These are phyloP conservation scores for Ogataea chonburiensis DNA, from an alignment of 805 yeast species.

Conservation along the genomic window DNA sequence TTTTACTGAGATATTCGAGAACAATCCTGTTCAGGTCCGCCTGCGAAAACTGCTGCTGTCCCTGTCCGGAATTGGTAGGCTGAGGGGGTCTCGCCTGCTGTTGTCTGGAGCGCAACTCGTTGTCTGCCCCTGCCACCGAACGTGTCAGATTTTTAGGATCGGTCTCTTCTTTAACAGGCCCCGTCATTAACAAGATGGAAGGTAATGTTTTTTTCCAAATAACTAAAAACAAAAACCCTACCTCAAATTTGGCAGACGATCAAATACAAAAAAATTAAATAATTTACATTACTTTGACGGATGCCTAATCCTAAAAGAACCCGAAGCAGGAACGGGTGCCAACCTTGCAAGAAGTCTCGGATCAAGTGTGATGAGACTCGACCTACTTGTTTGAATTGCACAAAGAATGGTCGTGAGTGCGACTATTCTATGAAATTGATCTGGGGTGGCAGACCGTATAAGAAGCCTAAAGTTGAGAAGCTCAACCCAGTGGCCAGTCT, in stretches of 20 bases:
- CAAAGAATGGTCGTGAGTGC: constrained; percentile 45
- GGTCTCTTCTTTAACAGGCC: constrained; percentile 18
- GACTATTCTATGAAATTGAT: constrained; percentile 62
- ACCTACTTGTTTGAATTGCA: constrained; percentile 61
- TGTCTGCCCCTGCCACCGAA: constrained; percentile 8
- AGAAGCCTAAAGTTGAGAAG: constrained; percentile 39
- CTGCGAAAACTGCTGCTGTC: constrained; percentile 51
- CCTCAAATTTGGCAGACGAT: constrained; percentile 1
- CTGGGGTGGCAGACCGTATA: constrained; percentile 77
- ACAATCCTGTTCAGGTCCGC: constrained; percentile 91
- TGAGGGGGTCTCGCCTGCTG: constrained; percentile 13
- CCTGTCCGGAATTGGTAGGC: constrained; percentile 9
- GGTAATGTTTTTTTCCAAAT: constrained; percentile 8
- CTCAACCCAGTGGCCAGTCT: constrained; percentile 29
- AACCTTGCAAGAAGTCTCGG: constrained; percentile 57
- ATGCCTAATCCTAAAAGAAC: constrained; percentile 28
- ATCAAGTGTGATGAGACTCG: constrained; percentile 69
- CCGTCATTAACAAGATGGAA: constrained; percentile 14
- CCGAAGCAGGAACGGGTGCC: constrained; percentile 60
- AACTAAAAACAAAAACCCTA: constrained; percentile 4
- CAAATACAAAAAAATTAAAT: neutral
- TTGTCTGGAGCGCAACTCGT: constrained; percentile 8
- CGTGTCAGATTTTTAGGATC: constrained; percentile 13
- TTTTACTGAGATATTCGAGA: constrained; percentile 85
- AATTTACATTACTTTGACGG: neutral